These are phyloP conservation scores for Termitomyces sp. DNA, from an alignment of 768 basidiomycete genomes.

Conservation along the genomic window DNA sequence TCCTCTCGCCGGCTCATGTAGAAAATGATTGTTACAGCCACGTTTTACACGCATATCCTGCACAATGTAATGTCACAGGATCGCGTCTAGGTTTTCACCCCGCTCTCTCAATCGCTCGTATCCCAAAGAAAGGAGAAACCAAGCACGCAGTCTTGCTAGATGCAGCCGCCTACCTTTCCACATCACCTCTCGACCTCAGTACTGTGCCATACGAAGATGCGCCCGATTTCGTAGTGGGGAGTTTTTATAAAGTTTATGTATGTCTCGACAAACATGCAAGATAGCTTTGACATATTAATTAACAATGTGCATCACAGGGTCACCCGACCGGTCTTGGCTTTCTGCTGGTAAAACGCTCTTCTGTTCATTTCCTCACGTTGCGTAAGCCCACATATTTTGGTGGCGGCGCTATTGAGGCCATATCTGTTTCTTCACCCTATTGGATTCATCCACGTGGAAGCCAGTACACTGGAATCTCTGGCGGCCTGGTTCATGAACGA, in stretches of 20 bases:
- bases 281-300: neutral
- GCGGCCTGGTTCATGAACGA: conserved; percentile 4
- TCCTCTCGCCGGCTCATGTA: neutral
- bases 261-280: neutral
- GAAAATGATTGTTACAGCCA: neutral
- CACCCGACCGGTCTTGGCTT: conserved; percentile 12
- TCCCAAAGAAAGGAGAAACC: neutral
- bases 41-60: conserved; percentile 11
- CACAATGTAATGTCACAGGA: conserved; percentile 14
- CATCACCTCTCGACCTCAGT: conserved; percentile 10
- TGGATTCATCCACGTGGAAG: conserved; percentile 11
- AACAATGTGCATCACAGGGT: neutral
- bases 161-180: conserved; percentile 13
- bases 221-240: conserved; percentile 11
- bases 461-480: neutral
- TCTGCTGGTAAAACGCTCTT: conserved; percentile 13
- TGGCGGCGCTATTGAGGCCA: conserved; percentile 9
- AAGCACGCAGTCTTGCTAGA: conserved; percentile 9
- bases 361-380: conserved; percentile 6
- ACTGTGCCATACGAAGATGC: conserved; percentile 5
- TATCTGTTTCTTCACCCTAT: conserved; percentile 9
- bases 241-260: conserved; percentile 14
- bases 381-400: conserved; percentile 5
- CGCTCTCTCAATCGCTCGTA: neutral
- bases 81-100: conserved; percentile 12